phyloP scores from a whole-genome alignment of 2,329 filamentous ascomycete species.

The Plenodomus tracheiphilus region DNA sequence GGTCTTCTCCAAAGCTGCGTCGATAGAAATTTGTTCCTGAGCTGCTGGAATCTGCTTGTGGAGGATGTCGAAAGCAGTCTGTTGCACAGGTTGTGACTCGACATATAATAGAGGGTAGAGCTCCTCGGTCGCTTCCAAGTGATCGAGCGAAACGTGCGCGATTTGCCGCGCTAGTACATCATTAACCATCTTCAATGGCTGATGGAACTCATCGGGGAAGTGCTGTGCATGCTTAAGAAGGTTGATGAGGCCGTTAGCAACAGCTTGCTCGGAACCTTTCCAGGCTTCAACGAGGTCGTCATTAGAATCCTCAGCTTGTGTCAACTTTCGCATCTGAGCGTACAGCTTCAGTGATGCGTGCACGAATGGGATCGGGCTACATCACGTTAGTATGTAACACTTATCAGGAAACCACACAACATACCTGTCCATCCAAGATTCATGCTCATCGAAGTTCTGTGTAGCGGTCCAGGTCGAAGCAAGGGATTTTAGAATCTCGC shows the following conservation, averaged over 20 bases:
- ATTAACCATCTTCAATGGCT: conserved; percentile 76
- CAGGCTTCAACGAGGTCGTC: conserved; percentile 83
- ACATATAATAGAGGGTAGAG: conserved; percentile 78
- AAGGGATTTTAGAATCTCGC: conserved; percentile 48
- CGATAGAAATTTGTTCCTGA: conserved; percentile 82
- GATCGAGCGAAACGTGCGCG: conserved; percentile 63
- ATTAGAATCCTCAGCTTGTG: conserved; percentile 66
- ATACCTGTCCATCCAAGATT: conserved; percentile 31
- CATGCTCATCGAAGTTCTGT: conserved; percentile 28
- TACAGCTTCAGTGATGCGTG: conserved; percentile 75
- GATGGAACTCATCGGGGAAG: conserved; percentile 58
- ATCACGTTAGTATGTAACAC: conserved; percentile 1
- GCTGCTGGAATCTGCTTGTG: conserved; percentile 75
- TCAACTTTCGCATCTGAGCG: conserved; percentile 62
- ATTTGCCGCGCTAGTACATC: conserved; percentile 72
- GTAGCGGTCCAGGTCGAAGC: conserved; percentile 40
- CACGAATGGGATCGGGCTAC: conserved; percentile 57
- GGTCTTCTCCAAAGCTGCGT: conserved; percentile 71
- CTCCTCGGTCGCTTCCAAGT: conserved; percentile 66
- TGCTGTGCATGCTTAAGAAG: conserved; percentile 62
- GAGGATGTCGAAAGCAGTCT: conserved; percentile 77
- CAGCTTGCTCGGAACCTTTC: conserved; percentile 59
- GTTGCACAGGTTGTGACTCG: conserved; percentile 74
- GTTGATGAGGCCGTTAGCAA: conserved; percentile 62
- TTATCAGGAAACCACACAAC: background rate